phyloP scores from a whole-genome alignment of 2,329 filamentous ascomycete genomes.

The Apiospora pterosperma region DNA sequence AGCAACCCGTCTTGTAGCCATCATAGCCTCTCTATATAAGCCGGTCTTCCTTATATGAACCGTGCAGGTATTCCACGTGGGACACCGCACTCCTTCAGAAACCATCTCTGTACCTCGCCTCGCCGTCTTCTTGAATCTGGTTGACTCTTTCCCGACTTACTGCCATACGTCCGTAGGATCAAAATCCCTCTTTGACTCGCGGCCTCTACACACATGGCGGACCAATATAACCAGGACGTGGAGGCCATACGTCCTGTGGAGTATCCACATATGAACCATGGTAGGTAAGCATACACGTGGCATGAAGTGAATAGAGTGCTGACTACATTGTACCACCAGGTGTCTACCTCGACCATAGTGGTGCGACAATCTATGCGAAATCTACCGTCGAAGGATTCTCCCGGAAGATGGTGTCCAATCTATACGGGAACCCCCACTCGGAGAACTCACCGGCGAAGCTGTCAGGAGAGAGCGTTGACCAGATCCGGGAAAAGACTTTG shows the following conservation, averaged over 20 bases:
- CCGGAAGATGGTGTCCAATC: constrained; percentile 47
- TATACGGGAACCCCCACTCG: constrained; percentile 70
- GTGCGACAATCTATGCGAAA: constrained; percentile 54
- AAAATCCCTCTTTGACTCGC: too few species aligned
- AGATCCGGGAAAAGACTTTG: constrained; percentile 50
- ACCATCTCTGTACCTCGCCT: constrained; percentile 16
- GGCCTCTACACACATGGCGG: background rate
- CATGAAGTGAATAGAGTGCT: background rate
- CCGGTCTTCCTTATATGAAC: background rate
- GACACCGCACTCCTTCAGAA: constrained; percentile 3
- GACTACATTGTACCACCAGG: constrained; percentile 24
- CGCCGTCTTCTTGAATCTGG: constrained; percentile 5
- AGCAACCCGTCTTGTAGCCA: background rate
- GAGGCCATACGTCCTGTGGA: constrained; percentile 35
- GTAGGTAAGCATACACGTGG: constrained; percentile 20
- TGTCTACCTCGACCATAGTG: constrained; percentile 57
- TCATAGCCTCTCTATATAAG: background rate
- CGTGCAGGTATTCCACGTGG: background rate
- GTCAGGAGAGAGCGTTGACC: constrained; percentile 55
- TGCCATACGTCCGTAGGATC: background rate
- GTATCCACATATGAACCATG: constrained; percentile 40
- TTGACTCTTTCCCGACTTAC: background rate
- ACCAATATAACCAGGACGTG: constrained; percentile 29
- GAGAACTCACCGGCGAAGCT: constrained; percentile 56
- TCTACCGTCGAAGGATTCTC: constrained; percentile 56